A percentile compares a stretch with the other conserved stretches of the same genome.
phyloP scores from a whole-genome alignment of 163 green algal species.

The Picocystis sp. region DNA sequence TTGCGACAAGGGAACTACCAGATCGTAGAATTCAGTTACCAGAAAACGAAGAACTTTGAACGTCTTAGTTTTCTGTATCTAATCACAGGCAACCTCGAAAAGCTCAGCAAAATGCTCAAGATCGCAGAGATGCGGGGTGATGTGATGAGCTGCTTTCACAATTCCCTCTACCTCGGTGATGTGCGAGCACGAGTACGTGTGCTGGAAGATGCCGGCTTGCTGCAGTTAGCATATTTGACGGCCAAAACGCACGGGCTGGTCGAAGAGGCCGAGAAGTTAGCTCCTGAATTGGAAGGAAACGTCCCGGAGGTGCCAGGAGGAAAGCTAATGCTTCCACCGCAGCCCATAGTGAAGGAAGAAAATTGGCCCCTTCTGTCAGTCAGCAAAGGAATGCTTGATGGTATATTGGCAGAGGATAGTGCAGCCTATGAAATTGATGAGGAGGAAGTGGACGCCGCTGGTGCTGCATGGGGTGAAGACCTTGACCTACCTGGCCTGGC shows the following conservation, averaged over 20 bases:
- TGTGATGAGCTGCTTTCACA: conserved; percentile 87
- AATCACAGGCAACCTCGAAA: conserved; percentile 83
- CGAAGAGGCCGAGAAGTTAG: conserved; percentile 55
- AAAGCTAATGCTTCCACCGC: conserved; percentile 40
- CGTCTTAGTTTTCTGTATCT: conserved; percentile 97
- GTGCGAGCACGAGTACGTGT: conserved; percentile 50
- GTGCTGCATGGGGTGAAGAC: conserved; percentile 21
- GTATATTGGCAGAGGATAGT: conserved; percentile 12
- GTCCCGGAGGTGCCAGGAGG: conserved; percentile 23
- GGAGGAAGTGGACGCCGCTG: conserved; percentile 21
- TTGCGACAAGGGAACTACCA: conserved; percentile 91
- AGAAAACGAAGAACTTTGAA: conserved; percentile 97
- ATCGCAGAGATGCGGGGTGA: conserved; percentile 90
- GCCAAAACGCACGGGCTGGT: conserved; percentile 64
- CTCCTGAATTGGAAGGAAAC: conserved; percentile 22
- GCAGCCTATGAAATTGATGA: conserved; percentile 25
- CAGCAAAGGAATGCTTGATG: conserved; percentile 91
- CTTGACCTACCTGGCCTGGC: conserved; percentile 12
- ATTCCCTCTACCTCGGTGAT: conserved; percentile 89
- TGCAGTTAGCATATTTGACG: conserved; percentile 79
- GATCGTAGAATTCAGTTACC: conserved; percentile 96
- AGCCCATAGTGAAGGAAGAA: conserved; percentile 56
- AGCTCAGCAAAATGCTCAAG: conserved; percentile 97
- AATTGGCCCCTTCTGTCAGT: conserved; percentile 98
- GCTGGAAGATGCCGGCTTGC: conserved; percentile 79